These are phyloP conservation scores for Selaginella tamariscina DNA, from an alignment of 75 land plant species.

Conservation along the genomic window DNA sequence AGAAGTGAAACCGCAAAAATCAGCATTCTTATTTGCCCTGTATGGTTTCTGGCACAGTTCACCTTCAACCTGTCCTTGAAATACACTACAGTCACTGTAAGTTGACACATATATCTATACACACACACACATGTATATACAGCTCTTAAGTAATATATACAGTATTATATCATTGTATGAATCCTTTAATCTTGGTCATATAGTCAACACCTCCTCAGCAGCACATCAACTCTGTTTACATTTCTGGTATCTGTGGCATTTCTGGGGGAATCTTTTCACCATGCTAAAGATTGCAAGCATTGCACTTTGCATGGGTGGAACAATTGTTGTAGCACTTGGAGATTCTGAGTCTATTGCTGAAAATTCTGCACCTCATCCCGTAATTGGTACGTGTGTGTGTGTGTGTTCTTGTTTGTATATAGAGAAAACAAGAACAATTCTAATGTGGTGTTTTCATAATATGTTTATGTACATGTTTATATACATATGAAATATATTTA, in stretches of 20 bases:
- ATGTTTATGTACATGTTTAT: no score
- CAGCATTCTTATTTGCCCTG: conserved; percentile 70
- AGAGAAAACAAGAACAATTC: no score
- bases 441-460: no score
- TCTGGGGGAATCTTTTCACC: conserved; percentile 63
- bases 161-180: conserved; percentile 7
- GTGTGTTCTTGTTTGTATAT: no score
- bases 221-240: conserved; percentile 85
- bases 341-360: conserved; percentile 36
- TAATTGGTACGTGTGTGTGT: no score
- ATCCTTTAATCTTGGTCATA: not conserved
- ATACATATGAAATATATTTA: no score
- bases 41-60: conserved; percentile 93
- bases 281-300: conserved; percentile 85
- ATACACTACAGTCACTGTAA: conserved; percentile 92
- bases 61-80: conserved; percentile 88
- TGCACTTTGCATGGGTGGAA: conserved; percentile 91
- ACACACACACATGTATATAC: not conserved
- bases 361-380: conserved; percentile 45
- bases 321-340: conserved; percentile 65
- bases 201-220: conserved; percentile 98
- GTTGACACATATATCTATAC: conserved; percentile 17
- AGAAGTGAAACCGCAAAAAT: conserved; percentile 54
- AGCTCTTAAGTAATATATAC: not conserved
- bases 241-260: conserved; percentile 67